Base-by-base conservation (phyloP, 805 yeast species). In the Vanderwaltozyma tropicalis region DNA sequence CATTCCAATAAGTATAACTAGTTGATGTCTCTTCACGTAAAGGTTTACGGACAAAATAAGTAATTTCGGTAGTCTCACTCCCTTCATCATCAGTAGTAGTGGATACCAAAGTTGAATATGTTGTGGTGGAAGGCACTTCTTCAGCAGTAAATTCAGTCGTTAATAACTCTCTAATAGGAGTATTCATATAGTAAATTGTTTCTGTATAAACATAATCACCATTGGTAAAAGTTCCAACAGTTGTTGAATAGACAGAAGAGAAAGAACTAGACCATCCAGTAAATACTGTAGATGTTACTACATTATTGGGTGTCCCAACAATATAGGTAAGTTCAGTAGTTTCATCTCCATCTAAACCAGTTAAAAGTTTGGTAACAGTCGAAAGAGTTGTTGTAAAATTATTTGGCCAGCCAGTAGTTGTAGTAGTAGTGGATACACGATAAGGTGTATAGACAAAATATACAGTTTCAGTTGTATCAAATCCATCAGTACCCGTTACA, bases 291-390 rank as follows among this genome's bases (percentile, higher is more conserved):
- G 28, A 7, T 2, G 31, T 26, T 8, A 26, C 5, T 2, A 12
- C 7, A 15, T 20, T 13, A 15, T 17, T 8, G 2, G 31, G 39
- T 4, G 33, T 26, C 4, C 32, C 39, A 5, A 37, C 25, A 14
- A 20, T 22, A 22, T 37, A 37, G 6, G 27, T 20, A 24, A 26
- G 14, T 20, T 26, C 31, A 19, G 35, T 37, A 7, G 39, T 31
- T 4, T 31, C 31, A 12, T 16, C 9, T 3, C 29, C 28, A 27
- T 37, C 39, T 5, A 12, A 1, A 5, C 45, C 45, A 14, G 40
- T 39, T 20, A 25, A 7, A 1, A 35, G 20, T 11, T 31, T 27
- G n/a, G 28, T 15, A 8, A n/a, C 39, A 18, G 42, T 37, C 3
- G 36, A 26, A 31, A 29, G 33, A 3, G 42, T 41, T 16, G 15